Percentiles rank a stretch among this genome's conserved stretches.
Conservation (phyloP, 1,284 basidiomycete genomes). For the Cutaneotrichosporon sp. region DNA sequence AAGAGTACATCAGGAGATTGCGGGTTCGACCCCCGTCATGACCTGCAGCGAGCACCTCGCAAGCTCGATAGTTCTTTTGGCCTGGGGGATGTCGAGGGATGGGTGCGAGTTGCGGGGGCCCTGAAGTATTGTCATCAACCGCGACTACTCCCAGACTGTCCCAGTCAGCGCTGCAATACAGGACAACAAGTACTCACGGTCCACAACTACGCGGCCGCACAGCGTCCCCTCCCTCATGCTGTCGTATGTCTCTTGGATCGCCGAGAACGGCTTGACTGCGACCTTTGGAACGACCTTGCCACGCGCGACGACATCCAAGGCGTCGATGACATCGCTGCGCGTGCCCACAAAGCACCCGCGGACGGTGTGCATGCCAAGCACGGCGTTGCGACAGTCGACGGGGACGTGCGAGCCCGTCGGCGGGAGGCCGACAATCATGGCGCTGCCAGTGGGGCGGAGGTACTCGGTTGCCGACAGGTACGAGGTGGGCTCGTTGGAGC, state of each 20-base stretch:
- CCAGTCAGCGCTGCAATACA: neutral
- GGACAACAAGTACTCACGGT: conserved; percentile 10
- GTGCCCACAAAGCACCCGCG: conserved; percentile 73
- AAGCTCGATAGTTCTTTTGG: no score
- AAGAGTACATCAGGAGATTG: no score
- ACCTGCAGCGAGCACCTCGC: no score
- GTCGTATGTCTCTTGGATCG: conserved; percentile 51
- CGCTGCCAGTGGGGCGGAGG: conserved; percentile 62
- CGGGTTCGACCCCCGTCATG: no score
- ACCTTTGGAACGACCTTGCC: conserved; percentile 67
- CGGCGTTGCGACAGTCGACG: conserved; percentile 68
- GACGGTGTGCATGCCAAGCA: conserved; percentile 68
- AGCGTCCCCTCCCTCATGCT: conserved; percentile 14
- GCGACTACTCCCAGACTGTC: conserved; percentile 17
- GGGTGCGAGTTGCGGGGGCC: no score
- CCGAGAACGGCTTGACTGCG: conserved; percentile 57
- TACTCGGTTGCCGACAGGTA: conserved; percentile 72
- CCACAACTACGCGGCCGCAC: conserved; percentile 16
- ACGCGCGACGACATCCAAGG: conserved; percentile 68
- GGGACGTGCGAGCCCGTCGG: conserved; percentile 56
- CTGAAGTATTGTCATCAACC: no score
- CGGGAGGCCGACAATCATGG: conserved; percentile 76
- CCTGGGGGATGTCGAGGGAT: no score
- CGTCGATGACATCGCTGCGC: conserved; percentile 69
- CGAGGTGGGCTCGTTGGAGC: conserved; percentile 49